Percentiles rank a stretch among this genome's conserved stretches.
Conservation (phyloP, 2,329 filamentous ascomycete species). For the Incumbomyces delicatus region DNA sequence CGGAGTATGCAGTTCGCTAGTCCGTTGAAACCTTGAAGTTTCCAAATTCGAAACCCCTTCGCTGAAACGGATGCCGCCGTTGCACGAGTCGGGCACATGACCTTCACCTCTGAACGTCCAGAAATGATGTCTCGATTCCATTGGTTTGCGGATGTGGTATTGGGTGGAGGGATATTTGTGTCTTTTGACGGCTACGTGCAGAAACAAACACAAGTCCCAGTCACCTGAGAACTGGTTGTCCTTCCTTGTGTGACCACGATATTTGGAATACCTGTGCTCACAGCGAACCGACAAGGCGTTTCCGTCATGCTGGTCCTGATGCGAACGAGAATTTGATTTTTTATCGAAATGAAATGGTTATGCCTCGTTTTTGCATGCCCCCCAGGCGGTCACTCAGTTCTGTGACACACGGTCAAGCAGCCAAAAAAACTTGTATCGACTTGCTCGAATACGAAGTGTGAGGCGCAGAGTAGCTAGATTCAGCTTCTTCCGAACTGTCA, state of each 20-base stretch:
- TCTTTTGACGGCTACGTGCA: not conserved
- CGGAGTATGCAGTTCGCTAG: too few species aligned
- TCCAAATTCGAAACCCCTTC: not conserved
- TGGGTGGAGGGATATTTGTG: not conserved
- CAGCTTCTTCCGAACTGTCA: too few species aligned
- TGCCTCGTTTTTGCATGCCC: too few species aligned
- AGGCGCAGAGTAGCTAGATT: too few species aligned
- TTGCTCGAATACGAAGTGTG: too few species aligned
- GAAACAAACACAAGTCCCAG: not conserved
- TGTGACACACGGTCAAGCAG: too few species aligned
- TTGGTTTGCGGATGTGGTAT: not conserved
- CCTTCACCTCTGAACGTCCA: too few species aligned
- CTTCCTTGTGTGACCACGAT: conserved; percentile 3
- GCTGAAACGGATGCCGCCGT: not conserved
- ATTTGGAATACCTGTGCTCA: conserved; percentile 4
- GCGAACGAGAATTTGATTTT: not conserved
- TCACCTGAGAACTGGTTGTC: not conserved
- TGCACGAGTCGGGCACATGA: not conserved
- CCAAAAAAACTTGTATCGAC: too few species aligned
- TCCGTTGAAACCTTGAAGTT: too few species aligned
- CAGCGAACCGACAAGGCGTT: not conserved
- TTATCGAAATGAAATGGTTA: not conserved
- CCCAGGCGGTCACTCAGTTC: too few species aligned
- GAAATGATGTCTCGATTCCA: not conserved
- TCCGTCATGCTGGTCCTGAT: not conserved